Percentiles rank a stretch among this genome's conserved stretches.
phyloP scores from a whole-genome alignment of 306 rosid species.

The Abrus precatorius region DNA sequence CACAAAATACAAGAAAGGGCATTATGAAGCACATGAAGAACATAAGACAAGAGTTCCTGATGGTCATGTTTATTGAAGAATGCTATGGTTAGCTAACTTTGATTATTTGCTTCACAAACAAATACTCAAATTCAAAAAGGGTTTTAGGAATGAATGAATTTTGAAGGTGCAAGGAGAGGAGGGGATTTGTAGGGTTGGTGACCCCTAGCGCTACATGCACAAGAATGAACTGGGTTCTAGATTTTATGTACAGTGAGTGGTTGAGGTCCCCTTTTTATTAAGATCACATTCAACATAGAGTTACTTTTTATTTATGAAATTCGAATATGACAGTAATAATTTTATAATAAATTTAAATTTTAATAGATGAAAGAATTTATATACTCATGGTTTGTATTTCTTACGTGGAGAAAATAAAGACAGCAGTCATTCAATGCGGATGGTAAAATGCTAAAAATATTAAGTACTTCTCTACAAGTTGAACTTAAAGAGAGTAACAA shows the following conservation, averaged over 20 bases:
- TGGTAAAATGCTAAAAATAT: background rate
- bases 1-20: slow-evolving; percentile 46
- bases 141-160: background rate
- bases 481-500: too few species aligned
- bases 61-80: slow-evolving; percentile 40
- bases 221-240: slow-evolving; percentile 19
- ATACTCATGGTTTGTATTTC: background rate
- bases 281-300: too few species aligned
- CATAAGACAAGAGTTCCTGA: slow-evolving; percentile 54
- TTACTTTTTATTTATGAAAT: background rate
- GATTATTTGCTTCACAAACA: slow-evolving; percentile 26
- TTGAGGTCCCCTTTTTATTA: background rate
- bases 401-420: slow-evolving; percentile 37
- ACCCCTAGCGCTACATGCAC: slow-evolving; percentile 35
- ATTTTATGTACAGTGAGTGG: background rate
- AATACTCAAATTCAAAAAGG: background rate
- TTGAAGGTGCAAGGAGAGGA: slow-evolving; percentile 9
- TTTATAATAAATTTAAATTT: background rate
- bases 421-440: slow-evolving; percentile 42
- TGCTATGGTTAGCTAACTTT: slow-evolving; percentile 30
- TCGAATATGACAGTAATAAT: background rate
- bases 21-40: slow-evolving; percentile 51
- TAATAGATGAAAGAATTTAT: slow-evolving; percentile 3
- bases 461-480: too few species aligned
- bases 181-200: slow-evolving; percentile 49